These are phyloP conservation scores for Oehlia diaphana DNA, from an alignment of 192 early-diverging fungal species.

Conservation along the genomic window DNA sequence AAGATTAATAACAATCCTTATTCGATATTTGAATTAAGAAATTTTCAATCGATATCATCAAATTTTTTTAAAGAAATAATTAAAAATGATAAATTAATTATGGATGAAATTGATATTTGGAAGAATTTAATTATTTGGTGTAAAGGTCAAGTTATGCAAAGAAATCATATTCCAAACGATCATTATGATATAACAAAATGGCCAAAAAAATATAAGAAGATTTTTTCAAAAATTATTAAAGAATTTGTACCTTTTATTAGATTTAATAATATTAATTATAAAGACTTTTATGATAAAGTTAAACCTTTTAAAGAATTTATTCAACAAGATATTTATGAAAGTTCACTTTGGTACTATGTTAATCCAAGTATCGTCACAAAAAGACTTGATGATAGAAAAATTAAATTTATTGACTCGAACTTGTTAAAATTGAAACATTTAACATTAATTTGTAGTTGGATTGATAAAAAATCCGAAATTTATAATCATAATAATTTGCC, in stretches of 20 bases:
- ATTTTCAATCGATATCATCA: background rate
- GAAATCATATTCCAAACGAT: background rate
- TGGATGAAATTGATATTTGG: background rate
- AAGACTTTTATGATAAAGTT: background rate
- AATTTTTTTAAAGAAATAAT: background rate
- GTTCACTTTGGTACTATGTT: background rate
- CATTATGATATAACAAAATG: background rate
- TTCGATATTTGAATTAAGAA: background rate
- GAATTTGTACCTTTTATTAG: slow-evolving; percentile 3
- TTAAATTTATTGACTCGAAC: background rate
- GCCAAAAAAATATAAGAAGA: background rate
- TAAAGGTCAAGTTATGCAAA: background rate
- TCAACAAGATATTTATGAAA: background rate
- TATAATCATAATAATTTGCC: background rate
- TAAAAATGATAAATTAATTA: background rate
- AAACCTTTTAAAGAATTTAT: background rate
- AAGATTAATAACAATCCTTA: background rate
- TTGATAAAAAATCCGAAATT: background rate
- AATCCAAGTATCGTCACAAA: background rate
- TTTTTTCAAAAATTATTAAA: background rate
- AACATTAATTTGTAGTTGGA: background rate
- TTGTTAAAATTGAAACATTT: background rate
- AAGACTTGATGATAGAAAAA: background rate
- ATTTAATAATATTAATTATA: background rate
- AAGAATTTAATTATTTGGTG: background rate